These are phyloP conservation scores for Aquilaria yunnanensis DNA, from an alignment of 345 rosid species.

Conservation along the genomic window DNA sequence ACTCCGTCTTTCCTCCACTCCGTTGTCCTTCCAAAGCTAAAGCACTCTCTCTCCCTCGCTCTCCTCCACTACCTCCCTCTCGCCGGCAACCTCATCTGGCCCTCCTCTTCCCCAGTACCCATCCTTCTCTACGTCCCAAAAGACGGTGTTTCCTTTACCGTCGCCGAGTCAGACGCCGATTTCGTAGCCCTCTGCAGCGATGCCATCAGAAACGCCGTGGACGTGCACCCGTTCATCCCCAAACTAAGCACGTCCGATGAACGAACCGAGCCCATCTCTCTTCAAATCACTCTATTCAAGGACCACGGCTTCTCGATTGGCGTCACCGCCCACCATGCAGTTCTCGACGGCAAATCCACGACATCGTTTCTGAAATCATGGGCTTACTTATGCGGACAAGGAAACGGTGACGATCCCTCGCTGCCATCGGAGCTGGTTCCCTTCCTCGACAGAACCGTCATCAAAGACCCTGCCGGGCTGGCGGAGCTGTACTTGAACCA, in stretches of 20 bases:
- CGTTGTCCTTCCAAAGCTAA: slow-evolving; percentile 26
- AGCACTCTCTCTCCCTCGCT: slow-evolving; percentile 22
- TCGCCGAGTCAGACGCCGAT: slow-evolving; percentile 15
- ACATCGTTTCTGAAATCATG: slow-evolving; percentile 22
- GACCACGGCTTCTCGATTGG: slow-evolving; percentile 21
- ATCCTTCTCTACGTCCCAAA: slow-evolving; percentile 9
- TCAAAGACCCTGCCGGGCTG: slow-evolving; percentile 17
- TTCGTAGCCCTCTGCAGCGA: slow-evolving; percentile 10
- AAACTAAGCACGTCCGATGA: slow-evolving; percentile 3
- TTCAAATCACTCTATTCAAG: slow-evolving; percentile 18
- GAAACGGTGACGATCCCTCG: neutral
- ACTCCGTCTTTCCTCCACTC: slow-evolving; percentile 27
- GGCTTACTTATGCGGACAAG: slow-evolving; percentile 17
- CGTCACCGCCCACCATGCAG: slow-evolving; percentile 16
- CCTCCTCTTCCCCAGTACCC: slow-evolving; percentile 15
- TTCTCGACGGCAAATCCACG: slow-evolving; percentile 14
- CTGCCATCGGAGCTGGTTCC: slow-evolving; percentile 20
- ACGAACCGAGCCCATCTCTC: neutral
- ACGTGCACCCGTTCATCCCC: slow-evolving; percentile 16
- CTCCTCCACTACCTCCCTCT: slow-evolving; percentile 37
- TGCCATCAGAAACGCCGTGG: slow-evolving; percentile 3
- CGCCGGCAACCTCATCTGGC: slow-evolving; percentile 30
- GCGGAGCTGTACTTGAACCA: slow-evolving; percentile 3
- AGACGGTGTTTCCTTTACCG: slow-evolving; percentile 19
- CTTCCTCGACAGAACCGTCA: slow-evolving; percentile 15